Evolutionary conservation across 495 filamentous ascomycete genomes (phyloP), one percentile per base, ranked within the genome.

Genomic region (Staphylotrichum tortipilum): DNA sequence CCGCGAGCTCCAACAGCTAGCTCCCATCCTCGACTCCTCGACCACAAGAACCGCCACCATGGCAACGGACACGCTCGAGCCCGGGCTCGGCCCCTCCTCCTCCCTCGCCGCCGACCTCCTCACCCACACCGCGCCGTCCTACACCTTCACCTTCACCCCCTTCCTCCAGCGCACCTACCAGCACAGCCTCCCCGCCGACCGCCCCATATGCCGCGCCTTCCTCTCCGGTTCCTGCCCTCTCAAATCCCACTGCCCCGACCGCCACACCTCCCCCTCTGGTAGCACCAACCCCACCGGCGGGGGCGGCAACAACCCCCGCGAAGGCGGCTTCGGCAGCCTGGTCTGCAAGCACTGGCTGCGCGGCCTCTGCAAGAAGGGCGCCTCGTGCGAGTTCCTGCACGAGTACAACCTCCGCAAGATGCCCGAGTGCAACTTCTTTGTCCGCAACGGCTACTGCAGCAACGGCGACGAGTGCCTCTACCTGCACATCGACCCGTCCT

Each of bases 301-400:
- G 52, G 48, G 35, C 55, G 24, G 51, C 24, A 17, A 17, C 14
- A 14, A 35, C 14, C 33, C 12, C 14, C 26, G 34, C 26, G 26
- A 28, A 28, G 26, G 22, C 17, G 43, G 31, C 47, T 84, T 80
- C 56, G 80, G 80, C 56, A 79, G 74, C 4, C 77, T 95, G 0
- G 89, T 98, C 49, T 98, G 92, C 81, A 98, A 98, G 71, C 92
- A 97, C 78, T 98, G 94, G 82, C 81, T 97, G 55, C 86, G 94
- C 56, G 89, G 88, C 0, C 82, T 98, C 21, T 98, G 92, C 76
- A 98, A 97, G 66, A 97, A 97, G 67, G 94, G 91, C 30, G 79
- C 92, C 52, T 78, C 79, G 49, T 98, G 92, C 78, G 92, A 96
- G 70, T 98, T 95, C 63, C 74, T 95, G 49, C 92, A 98, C 72